Evolutionary conservation across 2,329 filamentous ascomycete genomes (phyloP), one percentile per base, ranked within the genome.

Genomic region (Fusarium drepaniforme): DNA sequence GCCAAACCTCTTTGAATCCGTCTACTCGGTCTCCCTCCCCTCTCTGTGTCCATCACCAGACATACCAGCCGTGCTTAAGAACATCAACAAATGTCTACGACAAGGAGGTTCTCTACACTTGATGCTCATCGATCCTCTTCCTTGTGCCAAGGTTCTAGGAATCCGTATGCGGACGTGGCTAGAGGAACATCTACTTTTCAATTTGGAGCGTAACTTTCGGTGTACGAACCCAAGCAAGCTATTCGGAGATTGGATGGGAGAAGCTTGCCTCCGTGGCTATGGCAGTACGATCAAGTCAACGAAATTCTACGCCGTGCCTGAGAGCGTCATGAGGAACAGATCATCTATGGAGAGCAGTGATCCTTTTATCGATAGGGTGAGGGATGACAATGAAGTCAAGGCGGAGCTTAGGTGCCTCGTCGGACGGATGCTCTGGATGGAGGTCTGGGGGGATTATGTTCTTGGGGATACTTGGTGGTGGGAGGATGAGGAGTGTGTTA

Each of bases 81-180:
- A 89, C 70, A 88, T 92, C 73, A 84, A 89, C 77, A 87, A 87
- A 28, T 87, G 88, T 37, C 85, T 94, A 4, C 83, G 85, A 5
- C 85, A 87, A 0, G 86, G 87, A 0, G 91, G 92, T 1, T 83
- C 85, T 23, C 80, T 93, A 15, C 87, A 92, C 68, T 81, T 94
- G 18, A 88, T 88, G 0, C 82, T 93, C 21, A 89, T 93, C 72
- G 90, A 94, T 67, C 90, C 92, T 0, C 83, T 88, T 9, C 92
- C 92, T 0, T 83, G 88, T 1, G 82, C 87, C 5, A 82, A 85
- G 2, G 90, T 88, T 0, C 83, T 90, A 28, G 92, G 92, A 0
- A 90, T 89, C 0, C 82, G 83, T 2, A 82, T 94, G 78, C 85
- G 88, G 40, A 80, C 84, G 1, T 94, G 92, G 92, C 83, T 94